These are phyloP conservation scores for Sugiyamaella pinicola DNA, from an alignment of 1,139 yeast species.

Conservation along the genomic window DNA sequence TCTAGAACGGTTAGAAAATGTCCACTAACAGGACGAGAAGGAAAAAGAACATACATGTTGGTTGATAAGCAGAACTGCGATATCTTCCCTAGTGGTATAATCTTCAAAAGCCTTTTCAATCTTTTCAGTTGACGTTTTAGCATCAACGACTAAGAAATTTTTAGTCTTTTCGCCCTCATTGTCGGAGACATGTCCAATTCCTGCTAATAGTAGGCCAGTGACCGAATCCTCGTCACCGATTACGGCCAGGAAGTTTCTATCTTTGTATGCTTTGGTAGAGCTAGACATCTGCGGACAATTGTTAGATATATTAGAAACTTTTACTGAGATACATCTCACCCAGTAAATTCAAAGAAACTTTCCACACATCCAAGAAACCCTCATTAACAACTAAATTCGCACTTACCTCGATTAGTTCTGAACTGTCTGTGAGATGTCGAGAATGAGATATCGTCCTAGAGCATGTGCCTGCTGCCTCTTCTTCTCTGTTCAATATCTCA, in stretches of 20 bases:
- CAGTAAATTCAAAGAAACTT: no score
- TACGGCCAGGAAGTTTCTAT: constrained; percentile 82
- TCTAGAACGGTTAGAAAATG: constrained; percentile 25
- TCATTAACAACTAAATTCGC: no score
- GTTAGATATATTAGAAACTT: no score
- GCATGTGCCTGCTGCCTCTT: neutral
- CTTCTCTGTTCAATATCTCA: neutral
- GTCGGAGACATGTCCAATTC: constrained; percentile 84
- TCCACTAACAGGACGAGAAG: no score
- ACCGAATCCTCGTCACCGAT: constrained; percentile 98
- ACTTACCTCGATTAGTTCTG: neutral
- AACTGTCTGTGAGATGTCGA: no score
- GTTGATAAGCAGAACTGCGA: constrained; percentile 88
- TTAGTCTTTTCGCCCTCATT: constrained; percentile 59
- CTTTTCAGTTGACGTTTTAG: constrained; percentile 75
- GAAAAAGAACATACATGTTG: constrained; percentile 71
- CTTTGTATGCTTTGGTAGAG: constrained; percentile 26
- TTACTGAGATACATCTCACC: no score
- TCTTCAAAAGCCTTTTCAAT: constrained; percentile 73
- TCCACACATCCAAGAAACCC: no score
- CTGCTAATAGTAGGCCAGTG: constrained; percentile 93
- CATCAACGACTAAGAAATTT: constrained; percentile 81
- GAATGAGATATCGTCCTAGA: neutral
- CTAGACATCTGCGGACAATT: constrained; percentile 21
- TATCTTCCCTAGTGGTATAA: constrained; percentile 81